These are phyloP conservation scores for Cercospora janseana DNA, from an alignment of 2,329 filamentous ascomycete genomes.

Conservation along the genomic window DNA sequence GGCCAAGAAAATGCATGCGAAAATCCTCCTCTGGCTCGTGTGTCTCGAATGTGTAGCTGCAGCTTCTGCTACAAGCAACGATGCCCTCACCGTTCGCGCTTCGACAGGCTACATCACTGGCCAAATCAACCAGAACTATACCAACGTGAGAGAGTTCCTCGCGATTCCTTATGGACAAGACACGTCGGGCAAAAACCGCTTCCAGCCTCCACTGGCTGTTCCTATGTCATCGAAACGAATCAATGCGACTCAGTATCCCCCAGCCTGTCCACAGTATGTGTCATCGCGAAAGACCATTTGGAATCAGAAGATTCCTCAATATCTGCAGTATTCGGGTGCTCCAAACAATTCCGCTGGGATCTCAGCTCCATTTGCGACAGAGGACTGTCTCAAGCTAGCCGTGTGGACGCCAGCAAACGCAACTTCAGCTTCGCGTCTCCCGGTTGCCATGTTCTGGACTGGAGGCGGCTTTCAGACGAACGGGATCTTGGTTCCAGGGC, in stretches of 20 bases:
- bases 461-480: conserved; percentile 48
- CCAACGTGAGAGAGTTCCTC: conserved; percentile 18
- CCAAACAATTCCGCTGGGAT: conserved; percentile 9
- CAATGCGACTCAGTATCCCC: conserved; percentile 1
- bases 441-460: conserved; percentile 49
- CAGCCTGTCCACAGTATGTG: conserved; percentile 40
- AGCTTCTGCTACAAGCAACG: background rate
- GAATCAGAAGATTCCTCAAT: conserved; percentile 24
- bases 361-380: conserved; percentile 17
- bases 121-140: background rate
- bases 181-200: conserved; percentile 19
- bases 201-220: conserved; percentile 9
- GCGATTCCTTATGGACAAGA: conserved; percentile 19
- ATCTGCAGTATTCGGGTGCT: conserved; percentile 16
- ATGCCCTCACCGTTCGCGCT: background rate
- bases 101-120: conserved; percentile 5
- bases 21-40: background rate
- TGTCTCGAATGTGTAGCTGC: background rate
- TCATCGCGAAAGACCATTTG: conserved; percentile 33
- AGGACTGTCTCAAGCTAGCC: conserved; percentile 49
- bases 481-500: conserved; percentile 46
- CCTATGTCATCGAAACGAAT: background rate
- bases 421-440: conserved; percentile 33
- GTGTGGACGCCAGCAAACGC: conserved; percentile 45
- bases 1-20: background rate